Percentiles rank a stretch among this genome's conserved stretches.
These are phyloP conservation scores for Diatrype stigma DNA, from an alignment of 2,329 filamentous ascomycete genomes.

Conservation along the genomic window DNA sequence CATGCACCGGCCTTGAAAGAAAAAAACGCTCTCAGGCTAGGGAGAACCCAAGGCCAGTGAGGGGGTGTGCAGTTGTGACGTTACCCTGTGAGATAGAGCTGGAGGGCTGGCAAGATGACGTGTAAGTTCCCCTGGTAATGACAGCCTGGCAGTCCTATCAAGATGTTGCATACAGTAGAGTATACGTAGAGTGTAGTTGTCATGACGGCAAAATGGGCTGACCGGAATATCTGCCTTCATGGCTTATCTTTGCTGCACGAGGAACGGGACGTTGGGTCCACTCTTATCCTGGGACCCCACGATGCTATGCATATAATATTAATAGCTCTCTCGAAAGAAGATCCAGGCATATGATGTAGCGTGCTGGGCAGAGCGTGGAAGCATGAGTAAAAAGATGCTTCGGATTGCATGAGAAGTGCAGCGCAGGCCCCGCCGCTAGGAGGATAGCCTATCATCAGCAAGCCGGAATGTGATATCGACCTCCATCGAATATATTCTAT, in stretches of 20 bases:
- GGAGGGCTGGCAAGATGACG: background rate
- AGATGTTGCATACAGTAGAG: background rate
- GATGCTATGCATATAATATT: background rate
- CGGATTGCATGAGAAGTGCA: background rate
- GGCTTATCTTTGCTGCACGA: background rate
- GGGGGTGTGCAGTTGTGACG: background rate
- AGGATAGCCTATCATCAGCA: background rate
- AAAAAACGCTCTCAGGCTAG: background rate
- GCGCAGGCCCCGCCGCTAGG: background rate
- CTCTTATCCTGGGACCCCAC: background rate
- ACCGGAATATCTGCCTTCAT: background rate
- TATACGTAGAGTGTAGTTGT: background rate
- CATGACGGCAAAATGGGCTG: background rate
- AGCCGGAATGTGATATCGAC: background rate
- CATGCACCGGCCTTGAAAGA: background rate
- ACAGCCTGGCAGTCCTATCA: background rate
- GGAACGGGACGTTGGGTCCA: background rate
- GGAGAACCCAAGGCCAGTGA: background rate
- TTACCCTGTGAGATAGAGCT: background rate
- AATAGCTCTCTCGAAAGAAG: background rate
- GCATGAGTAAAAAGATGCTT: background rate
- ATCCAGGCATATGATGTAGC: background rate
- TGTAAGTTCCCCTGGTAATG: background rate
- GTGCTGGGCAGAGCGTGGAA: background rate
- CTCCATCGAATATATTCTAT: background rate